These are phyloP conservation scores for Chara braunii DNA, from an alignment of 139 green algal genomes.

Conservation along the genomic window DNA sequence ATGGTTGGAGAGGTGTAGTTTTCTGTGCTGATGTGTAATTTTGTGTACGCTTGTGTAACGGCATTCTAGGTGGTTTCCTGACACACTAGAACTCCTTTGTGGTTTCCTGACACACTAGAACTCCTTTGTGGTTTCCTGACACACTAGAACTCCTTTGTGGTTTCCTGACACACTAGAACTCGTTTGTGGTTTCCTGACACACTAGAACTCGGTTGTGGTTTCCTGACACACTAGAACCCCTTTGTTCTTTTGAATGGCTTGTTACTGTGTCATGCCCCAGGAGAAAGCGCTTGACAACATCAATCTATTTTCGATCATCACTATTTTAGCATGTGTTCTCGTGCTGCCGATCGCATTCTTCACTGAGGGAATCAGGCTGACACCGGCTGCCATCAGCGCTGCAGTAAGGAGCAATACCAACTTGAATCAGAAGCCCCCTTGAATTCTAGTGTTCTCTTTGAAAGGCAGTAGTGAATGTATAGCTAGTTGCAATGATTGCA, in stretches of 20 bases:
- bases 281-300: slow-evolving; percentile 71
- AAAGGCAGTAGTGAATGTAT: neutral
- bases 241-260: too few relatives aligned
- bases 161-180: too few relatives aligned
- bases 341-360: slow-evolving; percentile 62
- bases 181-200: too few relatives aligned
- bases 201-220: neutral
- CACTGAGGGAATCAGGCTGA: slow-evolving; percentile 63
- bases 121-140: too few relatives aligned
- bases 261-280: neutral
- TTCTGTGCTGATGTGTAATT: too few relatives aligned
- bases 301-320: slow-evolving; percentile 92
- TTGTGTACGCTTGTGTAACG: too few relatives aligned
- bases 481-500: neutral
- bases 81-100: too few relatives aligned
- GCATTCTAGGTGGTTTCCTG: too few relatives aligned
- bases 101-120: too few relatives aligned
- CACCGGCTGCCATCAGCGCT: slow-evolving; percentile 44
- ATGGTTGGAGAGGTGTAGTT: too few relatives aligned
- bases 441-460: too few relatives aligned
- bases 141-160: too few relatives aligned
- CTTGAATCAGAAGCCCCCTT: neutral
- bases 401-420: slow-evolving; percentile 1
- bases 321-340: slow-evolving; percentile 77
- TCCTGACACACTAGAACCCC: neutral